Evolutionary conservation across 2,329 filamentous ascomycete species (phyloP).

Genomic region (Diaporthe sp.): DNA sequence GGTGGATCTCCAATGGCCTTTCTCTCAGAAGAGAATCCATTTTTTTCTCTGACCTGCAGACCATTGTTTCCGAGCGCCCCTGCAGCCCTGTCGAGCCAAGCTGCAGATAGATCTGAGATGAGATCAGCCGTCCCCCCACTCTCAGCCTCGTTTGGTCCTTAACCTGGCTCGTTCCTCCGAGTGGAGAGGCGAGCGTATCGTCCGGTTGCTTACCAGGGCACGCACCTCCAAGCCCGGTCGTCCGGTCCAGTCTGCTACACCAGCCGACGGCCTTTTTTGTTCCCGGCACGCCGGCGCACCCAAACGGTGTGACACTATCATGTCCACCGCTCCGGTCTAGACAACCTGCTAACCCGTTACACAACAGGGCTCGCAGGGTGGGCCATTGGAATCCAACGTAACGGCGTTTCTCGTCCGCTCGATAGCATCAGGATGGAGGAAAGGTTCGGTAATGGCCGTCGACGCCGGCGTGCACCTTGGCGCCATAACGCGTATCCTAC

Average conservation of each 20-base stretch:
- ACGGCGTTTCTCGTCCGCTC: conserved; percentile 93
- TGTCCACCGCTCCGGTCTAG: conserved; percentile 35
- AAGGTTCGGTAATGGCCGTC: conserved; percentile 88
- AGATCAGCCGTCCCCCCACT: conserved; percentile 37
- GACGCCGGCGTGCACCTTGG: conserved; percentile 93
- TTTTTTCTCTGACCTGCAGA: conserved; percentile 22
- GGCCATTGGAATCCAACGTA: conserved; percentile 89
- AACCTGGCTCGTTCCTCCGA: conserved; percentile 21
- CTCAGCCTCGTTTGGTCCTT: conserved; percentile 35
- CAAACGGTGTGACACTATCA: conserved; percentile 18
- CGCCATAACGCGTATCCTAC: conserved; percentile 84
- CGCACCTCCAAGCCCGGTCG: not conserved
- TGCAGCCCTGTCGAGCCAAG: conserved; percentile 29
- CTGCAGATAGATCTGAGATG: conserved; percentile 37
- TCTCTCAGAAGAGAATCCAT: conserved; percentile 32
- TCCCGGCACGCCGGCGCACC: conserved; percentile 5
- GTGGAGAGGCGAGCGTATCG: conserved; percentile 22
- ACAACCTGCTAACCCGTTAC: conserved; percentile 47
- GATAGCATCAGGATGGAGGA: conserved; percentile 81
- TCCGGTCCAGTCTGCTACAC: conserved; percentile 2
- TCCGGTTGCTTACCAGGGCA: conserved; percentile 2
- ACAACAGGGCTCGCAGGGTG: conserved; percentile 85
- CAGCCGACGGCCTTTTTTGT: conserved; percentile 1
- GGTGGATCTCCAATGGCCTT: conserved; percentile 40
- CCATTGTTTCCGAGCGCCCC: conserved; percentile 29